phyloP scores from a whole-genome alignment of 495 filamentous ascomycete genomes.

The Penicillium simplicissimum region DNA sequence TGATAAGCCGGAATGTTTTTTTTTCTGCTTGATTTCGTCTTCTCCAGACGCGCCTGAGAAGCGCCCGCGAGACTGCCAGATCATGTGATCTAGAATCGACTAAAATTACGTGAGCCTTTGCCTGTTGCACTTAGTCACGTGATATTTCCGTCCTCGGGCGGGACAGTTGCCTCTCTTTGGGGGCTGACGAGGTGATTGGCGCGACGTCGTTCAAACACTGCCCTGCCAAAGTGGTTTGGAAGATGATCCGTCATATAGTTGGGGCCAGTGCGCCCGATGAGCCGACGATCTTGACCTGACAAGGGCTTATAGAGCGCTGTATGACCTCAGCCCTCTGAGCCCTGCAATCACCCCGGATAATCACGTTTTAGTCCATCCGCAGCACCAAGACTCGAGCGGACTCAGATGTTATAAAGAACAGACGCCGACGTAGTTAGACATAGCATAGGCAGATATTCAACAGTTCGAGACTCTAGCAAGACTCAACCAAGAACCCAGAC shows the following conservation, averaged over 20 bases:
- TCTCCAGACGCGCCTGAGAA: conserved; percentile 10
- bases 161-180: background rate
- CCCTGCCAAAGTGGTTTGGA: background rate
- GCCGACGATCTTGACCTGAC: conserved; percentile 1
- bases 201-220: background rate
- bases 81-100: too few species aligned
- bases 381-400: background rate
- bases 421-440: background rate
- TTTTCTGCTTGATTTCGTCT: conserved; percentile 3
- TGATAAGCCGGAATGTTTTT: conserved; percentile 2
- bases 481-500: background rate
- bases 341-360: background rate
- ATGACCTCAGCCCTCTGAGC: conserved; percentile 3
- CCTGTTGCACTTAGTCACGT: too few species aligned
- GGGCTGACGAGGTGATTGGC: background rate
- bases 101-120: too few species aligned
- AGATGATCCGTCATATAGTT: background rate
- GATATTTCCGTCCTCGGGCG: background rate
- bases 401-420: background rate
- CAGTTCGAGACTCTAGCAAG: background rate
- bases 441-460: too few species aligned
- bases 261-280: background rate
- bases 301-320: background rate
- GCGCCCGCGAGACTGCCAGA: conserved; percentile 12
- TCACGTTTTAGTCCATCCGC: background rate